Percentiles rank a stretch among this genome's conserved stretches.
phyloP scores from a whole-genome alignment of 768 basidiomycete genomes.

The Rhodotorula diobovata region DNA sequence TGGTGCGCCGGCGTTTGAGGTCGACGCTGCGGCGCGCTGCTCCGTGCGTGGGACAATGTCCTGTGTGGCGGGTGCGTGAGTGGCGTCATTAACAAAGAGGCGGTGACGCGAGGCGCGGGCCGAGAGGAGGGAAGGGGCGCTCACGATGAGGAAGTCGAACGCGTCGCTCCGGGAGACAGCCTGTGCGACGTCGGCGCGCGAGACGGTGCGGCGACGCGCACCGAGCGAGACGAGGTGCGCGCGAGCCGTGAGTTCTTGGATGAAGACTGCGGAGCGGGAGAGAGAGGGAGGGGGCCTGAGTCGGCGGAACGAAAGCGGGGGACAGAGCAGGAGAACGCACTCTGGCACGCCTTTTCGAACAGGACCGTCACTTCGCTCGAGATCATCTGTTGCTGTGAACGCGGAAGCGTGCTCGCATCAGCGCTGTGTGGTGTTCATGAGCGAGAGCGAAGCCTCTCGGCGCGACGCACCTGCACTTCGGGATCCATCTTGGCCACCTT shows the following conservation, averaged over 20 bases:
- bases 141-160: slow-evolving; percentile 88
- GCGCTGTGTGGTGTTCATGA: not conserved
- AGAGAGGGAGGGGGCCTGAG: not conserved
- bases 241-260: slow-evolving; percentile 89
- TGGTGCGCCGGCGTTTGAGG: not conserved
- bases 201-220: slow-evolving; percentile 31
- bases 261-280: slow-evolving; percentile 65
- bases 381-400: slow-evolving; percentile 69
- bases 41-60: slow-evolving; percentile 16
- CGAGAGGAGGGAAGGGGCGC: not conserved
- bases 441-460: not conserved
- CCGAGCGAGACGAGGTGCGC: slow-evolving; percentile 54
- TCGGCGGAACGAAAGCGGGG: not conserved
- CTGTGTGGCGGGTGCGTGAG: not conserved
- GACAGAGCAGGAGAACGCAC: slow-evolving; percentile 54
- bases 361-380: slow-evolving; percentile 96
- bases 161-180: slow-evolving; percentile 85
- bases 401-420: not conserved
- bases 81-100: no score
- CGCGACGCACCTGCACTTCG: slow-evolving; percentile 82
- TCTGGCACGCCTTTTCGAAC: slow-evolving; percentile 97
- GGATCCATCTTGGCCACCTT: slow-evolving; percentile 98
- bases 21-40: not conserved
- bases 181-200: slow-evolving; percentile 59
- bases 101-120: no score